A percentile compares a stretch with the other conserved stretches of the same genome.
Conservation (phyloP, 2,329 filamentous ascomycete genomes). For the Graphiopsis chlorocephala region DNA sequence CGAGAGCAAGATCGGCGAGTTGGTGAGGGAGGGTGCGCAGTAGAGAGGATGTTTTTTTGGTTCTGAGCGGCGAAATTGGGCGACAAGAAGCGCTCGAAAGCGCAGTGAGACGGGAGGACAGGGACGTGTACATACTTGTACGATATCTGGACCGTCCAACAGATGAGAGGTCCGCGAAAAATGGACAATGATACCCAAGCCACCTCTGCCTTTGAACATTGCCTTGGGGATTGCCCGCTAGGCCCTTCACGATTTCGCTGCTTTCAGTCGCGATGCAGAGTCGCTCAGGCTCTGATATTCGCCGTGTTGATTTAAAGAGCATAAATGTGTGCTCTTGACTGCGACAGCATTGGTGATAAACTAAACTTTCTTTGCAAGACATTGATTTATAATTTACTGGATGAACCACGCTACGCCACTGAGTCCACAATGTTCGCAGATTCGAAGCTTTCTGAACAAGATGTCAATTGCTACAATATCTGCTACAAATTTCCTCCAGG, state of each 20-base stretch:
- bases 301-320: neutral
- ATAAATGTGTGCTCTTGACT: neutral
- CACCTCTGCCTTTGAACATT: neutral
- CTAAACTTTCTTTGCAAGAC: neutral
- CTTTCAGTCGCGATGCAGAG: neutral
- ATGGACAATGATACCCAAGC: constrained; percentile 17
- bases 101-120: neutral
- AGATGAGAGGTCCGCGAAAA: constrained; percentile 2
- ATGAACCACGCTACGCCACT: neutral
- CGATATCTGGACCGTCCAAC: constrained; percentile 13
- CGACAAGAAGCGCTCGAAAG: neutral
- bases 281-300: neutral
- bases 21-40: constrained; percentile 52
- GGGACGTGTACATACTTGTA: constrained; percentile 16
- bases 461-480: neutral
- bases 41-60: neutral
- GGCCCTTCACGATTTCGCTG: neutral
- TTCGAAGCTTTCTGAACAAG: neutral
- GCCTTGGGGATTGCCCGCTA: neutral
- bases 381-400: neutral
- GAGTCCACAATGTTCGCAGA: neutral
- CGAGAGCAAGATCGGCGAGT: constrained; percentile 62
- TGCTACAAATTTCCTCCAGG: neutral
- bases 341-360: neutral
- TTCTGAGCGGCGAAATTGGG: neutral